Conservation (phyloP, 208 protist species). For the Leishmania martiniquensis region DNA sequence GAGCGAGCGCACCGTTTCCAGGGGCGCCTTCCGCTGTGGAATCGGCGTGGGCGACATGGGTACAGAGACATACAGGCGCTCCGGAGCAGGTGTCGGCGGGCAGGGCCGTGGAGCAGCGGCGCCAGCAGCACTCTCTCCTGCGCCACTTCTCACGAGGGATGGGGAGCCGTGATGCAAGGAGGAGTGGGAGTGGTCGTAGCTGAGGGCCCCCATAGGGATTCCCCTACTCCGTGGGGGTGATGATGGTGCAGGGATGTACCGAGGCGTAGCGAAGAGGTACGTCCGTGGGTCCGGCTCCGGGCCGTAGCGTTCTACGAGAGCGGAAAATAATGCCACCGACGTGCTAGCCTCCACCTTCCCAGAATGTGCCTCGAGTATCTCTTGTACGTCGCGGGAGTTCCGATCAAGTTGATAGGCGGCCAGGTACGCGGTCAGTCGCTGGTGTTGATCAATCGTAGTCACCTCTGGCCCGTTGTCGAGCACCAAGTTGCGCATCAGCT, state of each 20-base stretch:
- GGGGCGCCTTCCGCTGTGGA: conserved; percentile 9
- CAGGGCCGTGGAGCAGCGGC: conserved; percentile 13
- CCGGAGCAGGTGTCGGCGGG: conserved; percentile 21
- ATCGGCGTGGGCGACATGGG: conserved; percentile 34
- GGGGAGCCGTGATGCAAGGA: conserved; percentile 4
- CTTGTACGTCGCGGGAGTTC: conserved; percentile 28
- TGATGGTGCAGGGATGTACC: conserved; percentile 38
- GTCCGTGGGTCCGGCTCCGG: conserved; percentile 75
- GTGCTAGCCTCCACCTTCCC: conserved; percentile 6
- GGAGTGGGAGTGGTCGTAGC: not conserved
- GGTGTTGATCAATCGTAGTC: conserved; percentile 43
- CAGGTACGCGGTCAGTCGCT: conserved; percentile 67
- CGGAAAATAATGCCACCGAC: conserved; percentile 40
- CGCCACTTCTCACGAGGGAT: not conserved
- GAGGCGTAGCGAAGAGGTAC: conserved; percentile 64
- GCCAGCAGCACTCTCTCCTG: not conserved
- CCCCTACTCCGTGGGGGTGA: not conserved
- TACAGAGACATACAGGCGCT: conserved; percentile 29
- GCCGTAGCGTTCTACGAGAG: conserved; percentile 47
- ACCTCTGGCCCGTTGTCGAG: conserved; percentile 78
- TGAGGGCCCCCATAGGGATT: not conserved
- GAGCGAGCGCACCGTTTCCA: conserved; percentile 20
- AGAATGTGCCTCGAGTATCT: conserved; percentile 25
- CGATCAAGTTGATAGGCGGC: conserved; percentile 44
- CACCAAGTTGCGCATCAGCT: conserved; percentile 77